These are phyloP conservation scores for Babesia bovis DNA, from an alignment of 169 alveolate genomes.

Conservation along the genomic window DNA sequence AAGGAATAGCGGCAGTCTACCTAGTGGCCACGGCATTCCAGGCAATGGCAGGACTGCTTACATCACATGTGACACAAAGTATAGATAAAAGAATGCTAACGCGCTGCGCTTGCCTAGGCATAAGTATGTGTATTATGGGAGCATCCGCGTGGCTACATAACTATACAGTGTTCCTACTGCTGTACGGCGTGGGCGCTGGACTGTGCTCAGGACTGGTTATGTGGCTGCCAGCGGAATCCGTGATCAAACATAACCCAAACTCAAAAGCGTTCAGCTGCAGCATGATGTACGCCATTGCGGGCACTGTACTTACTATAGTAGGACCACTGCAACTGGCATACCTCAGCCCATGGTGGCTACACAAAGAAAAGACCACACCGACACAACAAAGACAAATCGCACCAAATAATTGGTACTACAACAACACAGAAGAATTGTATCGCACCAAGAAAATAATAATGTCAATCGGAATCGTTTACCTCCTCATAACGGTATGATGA, in stretches of 20 bases:
- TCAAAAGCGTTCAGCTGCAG: conserved; percentile 50
- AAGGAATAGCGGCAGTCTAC: conserved; percentile 25
- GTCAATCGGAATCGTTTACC: conserved; percentile 3
- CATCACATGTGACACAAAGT: conserved; percentile 9
- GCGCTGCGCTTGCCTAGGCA: conserved; percentile 26
- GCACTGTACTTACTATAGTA: conserved; percentile 12
- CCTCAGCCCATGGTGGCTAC: conserved; percentile 19
- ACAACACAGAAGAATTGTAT: neutral
- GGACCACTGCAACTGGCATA: conserved; percentile 46
- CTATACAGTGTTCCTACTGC: conserved; percentile 15
- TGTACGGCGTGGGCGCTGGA: conserved; percentile 46
- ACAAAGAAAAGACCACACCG: neutral
- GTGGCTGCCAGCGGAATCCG: conserved; percentile 53
- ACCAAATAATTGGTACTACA: neutral
- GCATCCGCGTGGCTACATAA: conserved; percentile 24
- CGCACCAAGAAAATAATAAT: conserved; percentile 2
- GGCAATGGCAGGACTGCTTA: conserved; percentile 49
- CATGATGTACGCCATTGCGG: conserved; percentile 30
- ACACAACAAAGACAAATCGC: neutral
- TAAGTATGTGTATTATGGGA: conserved; percentile 13
- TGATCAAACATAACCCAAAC: conserved; percentile 33
- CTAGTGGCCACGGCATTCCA: conserved; percentile 37
- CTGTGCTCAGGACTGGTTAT: conserved; percentile 49
- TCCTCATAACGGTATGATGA: conserved; percentile 8
- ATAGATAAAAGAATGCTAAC: conserved; percentile 15